phyloP scores from a whole-genome alignment of 1,284 basidiomycete species.

The Cryptococcus hybrid region DNA sequence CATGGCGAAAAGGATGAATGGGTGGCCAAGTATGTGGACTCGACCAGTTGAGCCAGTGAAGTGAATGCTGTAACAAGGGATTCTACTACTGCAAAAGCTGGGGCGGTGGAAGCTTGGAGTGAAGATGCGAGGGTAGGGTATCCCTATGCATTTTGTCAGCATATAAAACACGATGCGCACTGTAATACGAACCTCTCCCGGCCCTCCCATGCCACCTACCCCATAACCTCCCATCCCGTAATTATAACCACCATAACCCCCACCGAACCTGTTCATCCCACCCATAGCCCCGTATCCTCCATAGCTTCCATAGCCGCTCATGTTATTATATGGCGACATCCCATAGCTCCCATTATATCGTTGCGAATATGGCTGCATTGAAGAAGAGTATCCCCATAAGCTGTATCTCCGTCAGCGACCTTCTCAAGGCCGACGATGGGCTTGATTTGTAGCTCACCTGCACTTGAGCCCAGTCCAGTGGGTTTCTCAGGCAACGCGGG shows the following conservation, averaged over 20 bases:
- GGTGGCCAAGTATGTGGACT: constrained; percentile 97
- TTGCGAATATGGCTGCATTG: constrained; percentile 7
- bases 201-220: constrained; percentile 53
- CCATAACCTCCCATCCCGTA: constrained; percentile 57
- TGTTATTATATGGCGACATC: constrained; percentile 14
- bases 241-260: constrained; percentile 15
- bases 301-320: constrained; percentile 7
- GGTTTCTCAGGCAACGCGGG: constrained; percentile 42
- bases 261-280: constrained; percentile 11
- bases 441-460: neutral
- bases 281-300: constrained; percentile 6
- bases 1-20: constrained; percentile 99
- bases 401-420: neutral
- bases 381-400: neutral
- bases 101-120: constrained; percentile 83
- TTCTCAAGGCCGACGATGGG: neutral
- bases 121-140: constrained; percentile 74
- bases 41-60: constrained; percentile 96
- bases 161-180: neutral
- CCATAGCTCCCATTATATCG: constrained; percentile 6
- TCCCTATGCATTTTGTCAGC: constrained; percentile 18
- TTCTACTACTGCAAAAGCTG: constrained; percentile 90
- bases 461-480: constrained; percentile 17
- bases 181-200: constrained; percentile 47
- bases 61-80: constrained; percentile 95